Evolutionary conservation across 257 asterid species (phyloP).

Genomic region (Solanum okadae): DNA sequence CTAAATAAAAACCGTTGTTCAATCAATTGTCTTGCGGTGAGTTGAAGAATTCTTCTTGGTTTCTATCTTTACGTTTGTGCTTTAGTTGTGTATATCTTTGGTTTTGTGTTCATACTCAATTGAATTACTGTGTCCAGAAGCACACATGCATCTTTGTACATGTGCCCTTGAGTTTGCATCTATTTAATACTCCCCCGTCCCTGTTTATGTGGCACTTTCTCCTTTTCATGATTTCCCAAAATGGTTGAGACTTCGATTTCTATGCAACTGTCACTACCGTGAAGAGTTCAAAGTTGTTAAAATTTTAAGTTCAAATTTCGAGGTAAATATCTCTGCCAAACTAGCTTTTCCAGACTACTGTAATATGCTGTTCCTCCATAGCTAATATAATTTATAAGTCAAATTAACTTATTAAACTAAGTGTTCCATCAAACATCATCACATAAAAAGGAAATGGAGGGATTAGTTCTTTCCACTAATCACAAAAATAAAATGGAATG

Average conservation of each 20-base stretch:
- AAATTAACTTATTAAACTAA: neutral
- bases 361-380: neutral
- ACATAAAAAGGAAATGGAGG: neutral
- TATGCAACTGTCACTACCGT: neutral
- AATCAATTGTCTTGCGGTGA: constrained; percentile 83
- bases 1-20: constrained; percentile 93
- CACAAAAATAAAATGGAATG: neutral
- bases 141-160: neutral
- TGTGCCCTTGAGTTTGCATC: neutral
- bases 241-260: neutral
- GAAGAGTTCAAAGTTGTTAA: neutral
- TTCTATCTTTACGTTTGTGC: neutral
- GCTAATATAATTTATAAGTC: neutral
- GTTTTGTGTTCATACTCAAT: neutral
- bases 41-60: constrained; percentile 15
- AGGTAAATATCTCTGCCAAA: neutral
- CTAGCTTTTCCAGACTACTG: neutral
- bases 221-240: neutral
- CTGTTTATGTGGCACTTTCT: neutral
- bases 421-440: neutral
- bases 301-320: neutral
- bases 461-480: neutral
- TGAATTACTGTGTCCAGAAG: neutral
- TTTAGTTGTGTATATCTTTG: neutral
- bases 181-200: neutral